These are phyloP conservation scores for Globisporangium splendens DNA, from an alignment of 352 stramenopile species.

Conservation along the genomic window DNA sequence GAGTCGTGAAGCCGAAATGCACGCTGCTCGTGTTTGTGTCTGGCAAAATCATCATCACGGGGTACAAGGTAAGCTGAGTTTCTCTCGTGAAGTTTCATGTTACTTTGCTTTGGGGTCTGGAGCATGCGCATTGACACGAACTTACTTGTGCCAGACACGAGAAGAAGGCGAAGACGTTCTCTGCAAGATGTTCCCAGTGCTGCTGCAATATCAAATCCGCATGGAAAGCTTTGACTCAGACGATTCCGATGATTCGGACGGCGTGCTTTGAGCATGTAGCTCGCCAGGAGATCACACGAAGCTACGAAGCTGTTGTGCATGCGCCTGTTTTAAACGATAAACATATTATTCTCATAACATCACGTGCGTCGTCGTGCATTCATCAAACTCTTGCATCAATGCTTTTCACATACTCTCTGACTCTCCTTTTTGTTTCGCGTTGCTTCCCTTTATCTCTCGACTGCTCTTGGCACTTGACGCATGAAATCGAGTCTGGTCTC, in stretches of 20 bases:
- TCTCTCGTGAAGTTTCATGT: neutral
- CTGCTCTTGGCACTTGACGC: no score
- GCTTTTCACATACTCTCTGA: neutral
- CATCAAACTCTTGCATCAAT: neutral
- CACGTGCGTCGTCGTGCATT: neutral
- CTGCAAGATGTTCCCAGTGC: slow-evolving; percentile 28
- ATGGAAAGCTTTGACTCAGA: slow-evolving; percentile 3
- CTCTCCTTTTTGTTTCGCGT: neutral
- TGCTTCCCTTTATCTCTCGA: no score
- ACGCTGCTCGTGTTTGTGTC: slow-evolving; percentile 61
- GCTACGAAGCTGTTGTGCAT: no score
- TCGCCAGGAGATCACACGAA: no score
- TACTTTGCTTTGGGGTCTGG: no score
- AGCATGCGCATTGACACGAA: neutral
- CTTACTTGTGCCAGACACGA: slow-evolving; percentile 5
- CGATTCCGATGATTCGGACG: slow-evolving; percentile 10
- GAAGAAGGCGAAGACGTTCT: slow-evolving; percentile 24
- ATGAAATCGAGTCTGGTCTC: no score
- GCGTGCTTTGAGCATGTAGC: neutral
- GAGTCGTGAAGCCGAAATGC: slow-evolving; percentile 89
- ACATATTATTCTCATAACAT: neutral
- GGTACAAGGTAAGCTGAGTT: slow-evolving; percentile 62
- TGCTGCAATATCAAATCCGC: slow-evolving; percentile 21
- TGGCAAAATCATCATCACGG: slow-evolving; percentile 84
- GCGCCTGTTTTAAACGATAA: neutral